Conservation (phyloP, 768 basidiomycete species). For the Mycena chlorophos region DNA sequence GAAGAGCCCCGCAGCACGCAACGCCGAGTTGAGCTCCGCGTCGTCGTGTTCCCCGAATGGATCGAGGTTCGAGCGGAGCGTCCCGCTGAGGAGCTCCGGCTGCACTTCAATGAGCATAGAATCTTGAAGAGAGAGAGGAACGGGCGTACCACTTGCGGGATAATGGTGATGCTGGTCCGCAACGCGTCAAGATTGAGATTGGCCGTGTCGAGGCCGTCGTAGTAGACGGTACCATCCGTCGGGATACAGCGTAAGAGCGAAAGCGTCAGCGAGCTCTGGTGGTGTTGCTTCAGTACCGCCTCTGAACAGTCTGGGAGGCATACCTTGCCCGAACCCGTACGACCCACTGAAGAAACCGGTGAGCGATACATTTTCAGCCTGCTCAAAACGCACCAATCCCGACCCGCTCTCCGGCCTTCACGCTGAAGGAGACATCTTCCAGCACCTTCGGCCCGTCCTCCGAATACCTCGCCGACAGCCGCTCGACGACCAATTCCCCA, state of each 20-base stretch:
- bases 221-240: conserved; percentile 53
- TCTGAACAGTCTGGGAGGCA: neutral
- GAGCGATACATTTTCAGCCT: neutral
- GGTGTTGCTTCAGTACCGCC: neutral
- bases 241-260: conserved; percentile 76
- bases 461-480: conserved; percentile 56
- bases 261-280: conserved; percentile 58
- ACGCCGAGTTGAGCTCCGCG: conserved; percentile 33
- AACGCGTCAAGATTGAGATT: conserved; percentile 65
- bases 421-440: conserved; percentile 49
- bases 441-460: conserved; percentile 52
- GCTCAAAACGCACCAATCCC: conserved; percentile 41
- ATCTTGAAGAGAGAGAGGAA: neutral
- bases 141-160: conserved; percentile 48
- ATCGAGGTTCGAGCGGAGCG: conserved; percentile 47
- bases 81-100: conserved; percentile 43
- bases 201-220: conserved; percentile 65
- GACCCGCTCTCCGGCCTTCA: conserved; percentile 55
- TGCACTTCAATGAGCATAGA: neutral
- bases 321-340: conserved; percentile 48
- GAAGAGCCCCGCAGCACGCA: conserved; percentile 36
- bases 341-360: too few species aligned
- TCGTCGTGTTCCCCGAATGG: conserved; percentile 49
- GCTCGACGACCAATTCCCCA: conserved; percentile 3
- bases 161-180: conserved; percentile 63